phyloP scores from a whole-genome alignment of 495 filamentous ascomycete genomes.

The Tuber microsphaerosporum region DNA sequence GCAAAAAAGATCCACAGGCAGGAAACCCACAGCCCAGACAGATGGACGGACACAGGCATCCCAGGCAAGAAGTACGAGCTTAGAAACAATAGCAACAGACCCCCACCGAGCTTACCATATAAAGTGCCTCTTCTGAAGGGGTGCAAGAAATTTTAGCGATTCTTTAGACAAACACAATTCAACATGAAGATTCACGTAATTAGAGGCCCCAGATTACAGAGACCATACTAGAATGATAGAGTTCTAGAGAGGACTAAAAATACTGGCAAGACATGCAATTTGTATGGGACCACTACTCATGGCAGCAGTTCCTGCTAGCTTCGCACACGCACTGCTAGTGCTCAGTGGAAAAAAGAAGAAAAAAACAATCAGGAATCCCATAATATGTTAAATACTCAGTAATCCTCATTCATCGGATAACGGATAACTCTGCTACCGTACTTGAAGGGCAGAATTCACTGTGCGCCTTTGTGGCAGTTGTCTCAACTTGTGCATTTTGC shows the following conservation, averaged over 20 bases:
- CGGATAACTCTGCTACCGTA: too few species aligned
- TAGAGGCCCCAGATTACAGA: background rate
- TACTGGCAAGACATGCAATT: background rate
- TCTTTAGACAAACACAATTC: background rate
- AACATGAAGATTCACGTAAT: background rate
- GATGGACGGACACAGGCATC: background rate
- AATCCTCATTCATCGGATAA: background rate
- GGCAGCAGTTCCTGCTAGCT: background rate
- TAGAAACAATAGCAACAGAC: background rate
- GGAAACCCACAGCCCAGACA: background rate
- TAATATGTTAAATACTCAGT: background rate
- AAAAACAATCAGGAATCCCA: background rate
- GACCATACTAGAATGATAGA: background rate
- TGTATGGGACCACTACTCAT: background rate
- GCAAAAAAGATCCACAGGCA: background rate
- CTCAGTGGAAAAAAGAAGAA: too few species aligned
- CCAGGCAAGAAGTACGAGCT: background rate
- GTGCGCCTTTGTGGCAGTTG: background rate
- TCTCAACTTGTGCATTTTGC: background rate
- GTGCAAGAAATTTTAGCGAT: background rate
- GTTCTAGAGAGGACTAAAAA: background rate
- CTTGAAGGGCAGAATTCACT: background rate
- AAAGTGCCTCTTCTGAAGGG: background rate
- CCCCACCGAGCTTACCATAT: background rate
- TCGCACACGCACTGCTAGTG: background rate